These are phyloP conservation scores for Closterium sp. DNA, from an alignment of 139 green algal species.

Conservation along the genomic window DNA sequence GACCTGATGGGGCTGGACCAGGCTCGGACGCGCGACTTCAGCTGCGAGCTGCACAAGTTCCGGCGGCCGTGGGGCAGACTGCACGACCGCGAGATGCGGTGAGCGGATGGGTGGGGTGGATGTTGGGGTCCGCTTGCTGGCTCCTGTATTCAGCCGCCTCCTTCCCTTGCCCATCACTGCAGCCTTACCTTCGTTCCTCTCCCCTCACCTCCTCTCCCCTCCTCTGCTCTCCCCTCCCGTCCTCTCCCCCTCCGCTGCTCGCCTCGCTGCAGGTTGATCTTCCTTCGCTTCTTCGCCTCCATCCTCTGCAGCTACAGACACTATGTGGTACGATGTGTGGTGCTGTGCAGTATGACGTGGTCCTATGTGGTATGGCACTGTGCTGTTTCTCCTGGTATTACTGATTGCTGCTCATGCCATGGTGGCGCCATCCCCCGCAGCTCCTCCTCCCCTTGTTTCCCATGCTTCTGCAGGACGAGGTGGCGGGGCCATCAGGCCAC, in stretches of 20 bases:
- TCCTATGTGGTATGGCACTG: not conserved
- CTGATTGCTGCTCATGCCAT: not conserved
- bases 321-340: slow-evolving; percentile 19
- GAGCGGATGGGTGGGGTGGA: not conserved
- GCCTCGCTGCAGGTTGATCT: slow-evolving; percentile 15
- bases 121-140: not conserved
- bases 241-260: not conserved
- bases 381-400: not conserved
- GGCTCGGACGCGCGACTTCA: not conserved
- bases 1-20: slow-evolving; percentile 16
- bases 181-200: too few species aligned
- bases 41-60: not conserved
- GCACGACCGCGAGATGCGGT: slow-evolving; percentile 32
- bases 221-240: not conserved
- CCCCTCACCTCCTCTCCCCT: not conserved
- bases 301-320: slow-evolving; percentile 23
- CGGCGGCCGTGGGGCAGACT: slow-evolving; percentile 9
- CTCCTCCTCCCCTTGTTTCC: too few species aligned
- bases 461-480: not conserved
- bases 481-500: not conserved
- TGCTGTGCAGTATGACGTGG: not conserved
- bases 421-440: not conserved
- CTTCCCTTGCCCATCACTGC: too few species aligned
- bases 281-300: slow-evolving; percentile 35
- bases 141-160: too few species aligned